Conservation (phyloP, 176 grass and related monocot genomes). For the barley (Hordeum vulgare) region DNA sequence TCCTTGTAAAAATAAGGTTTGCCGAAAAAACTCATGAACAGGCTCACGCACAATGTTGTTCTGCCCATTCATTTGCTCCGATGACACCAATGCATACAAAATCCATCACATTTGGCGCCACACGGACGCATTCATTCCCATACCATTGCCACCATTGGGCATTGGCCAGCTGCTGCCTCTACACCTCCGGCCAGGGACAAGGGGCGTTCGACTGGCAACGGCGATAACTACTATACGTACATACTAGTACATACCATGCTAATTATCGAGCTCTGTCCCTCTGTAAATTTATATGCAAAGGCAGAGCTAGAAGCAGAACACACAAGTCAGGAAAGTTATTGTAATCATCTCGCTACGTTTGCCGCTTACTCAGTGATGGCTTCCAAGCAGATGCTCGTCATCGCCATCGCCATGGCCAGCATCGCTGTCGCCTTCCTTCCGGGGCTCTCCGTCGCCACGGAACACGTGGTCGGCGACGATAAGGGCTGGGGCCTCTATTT, state of each 20-base stretch:
- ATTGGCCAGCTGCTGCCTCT: conserved; percentile 1
- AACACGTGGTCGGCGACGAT: conserved; percentile 28
- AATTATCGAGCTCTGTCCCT: background rate
- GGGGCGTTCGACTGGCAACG: background rate
- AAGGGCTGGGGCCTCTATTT: conserved; percentile 13
- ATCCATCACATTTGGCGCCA: background rate
- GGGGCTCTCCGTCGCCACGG: background rate
- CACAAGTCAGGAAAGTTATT: background rate
- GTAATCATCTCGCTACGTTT: background rate
- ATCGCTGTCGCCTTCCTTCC: background rate
- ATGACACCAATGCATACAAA: background rate
- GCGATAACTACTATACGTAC: background rate
- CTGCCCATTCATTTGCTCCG: background rate
- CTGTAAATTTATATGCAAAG: background rate
- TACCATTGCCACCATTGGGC: conserved; percentile 14
- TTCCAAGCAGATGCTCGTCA: conserved; percentile 13
- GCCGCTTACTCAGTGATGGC: conserved; percentile 15
- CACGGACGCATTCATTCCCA: background rate
- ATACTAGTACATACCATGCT: background rate
- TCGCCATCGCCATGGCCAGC: background rate
- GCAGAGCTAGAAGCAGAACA: background rate
- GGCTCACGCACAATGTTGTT: background rate
- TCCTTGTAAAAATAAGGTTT: no score
- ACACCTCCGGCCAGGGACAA: background rate
- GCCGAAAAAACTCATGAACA: no score